A percentile compares a stretch with the other conserved stretches of the same genome.
These are phyloP conservation scores for Diaporthe sp. DNA, from an alignment of 2,329 filamentous ascomycete species.

Conservation along the genomic window DNA sequence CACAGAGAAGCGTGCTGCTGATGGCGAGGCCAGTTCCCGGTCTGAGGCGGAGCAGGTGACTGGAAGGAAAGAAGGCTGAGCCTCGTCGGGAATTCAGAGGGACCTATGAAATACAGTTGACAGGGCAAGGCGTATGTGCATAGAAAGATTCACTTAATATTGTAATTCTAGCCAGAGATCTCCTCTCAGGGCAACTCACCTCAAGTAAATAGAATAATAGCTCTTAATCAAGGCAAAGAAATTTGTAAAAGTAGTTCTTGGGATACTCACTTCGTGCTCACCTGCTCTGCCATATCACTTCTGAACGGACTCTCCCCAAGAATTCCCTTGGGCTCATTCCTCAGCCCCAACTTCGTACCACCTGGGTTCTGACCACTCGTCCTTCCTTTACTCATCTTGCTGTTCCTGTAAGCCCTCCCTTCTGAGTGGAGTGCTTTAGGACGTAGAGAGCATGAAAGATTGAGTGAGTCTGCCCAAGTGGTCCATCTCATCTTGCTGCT, in stretches of 20 bases:
- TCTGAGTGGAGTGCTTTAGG: not conserved
- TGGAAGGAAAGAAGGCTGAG: not conserved
- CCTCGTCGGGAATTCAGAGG: no score
- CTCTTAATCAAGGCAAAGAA: not conserved
- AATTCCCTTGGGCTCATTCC: not conserved
- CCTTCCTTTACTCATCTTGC: not conserved
- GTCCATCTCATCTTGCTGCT: not conserved
- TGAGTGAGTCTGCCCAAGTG: not conserved
- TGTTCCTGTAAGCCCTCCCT: not conserved
- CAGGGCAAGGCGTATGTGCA: not conserved
- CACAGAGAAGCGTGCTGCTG: not conserved
- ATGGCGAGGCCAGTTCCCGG: not conserved
- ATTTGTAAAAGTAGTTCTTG: not conserved
- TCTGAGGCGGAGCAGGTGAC: not conserved
- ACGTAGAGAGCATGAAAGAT: not conserved
- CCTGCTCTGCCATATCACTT: not conserved
- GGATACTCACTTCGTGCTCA: not conserved
- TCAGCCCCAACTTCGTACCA: not conserved
- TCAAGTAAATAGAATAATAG: not conserved
- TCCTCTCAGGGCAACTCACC: slow-evolving; percentile 5
- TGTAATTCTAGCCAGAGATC: not conserved
- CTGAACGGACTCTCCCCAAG: not conserved
- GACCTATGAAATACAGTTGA: not conserved
- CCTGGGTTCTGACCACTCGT: not conserved
- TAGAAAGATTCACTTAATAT: not conserved